Evolutionary conservation across 106 monocot species (phyloP), one percentile per base, ranked within the genome.

Genomic region (Hemerocallis citrina): DNA sequence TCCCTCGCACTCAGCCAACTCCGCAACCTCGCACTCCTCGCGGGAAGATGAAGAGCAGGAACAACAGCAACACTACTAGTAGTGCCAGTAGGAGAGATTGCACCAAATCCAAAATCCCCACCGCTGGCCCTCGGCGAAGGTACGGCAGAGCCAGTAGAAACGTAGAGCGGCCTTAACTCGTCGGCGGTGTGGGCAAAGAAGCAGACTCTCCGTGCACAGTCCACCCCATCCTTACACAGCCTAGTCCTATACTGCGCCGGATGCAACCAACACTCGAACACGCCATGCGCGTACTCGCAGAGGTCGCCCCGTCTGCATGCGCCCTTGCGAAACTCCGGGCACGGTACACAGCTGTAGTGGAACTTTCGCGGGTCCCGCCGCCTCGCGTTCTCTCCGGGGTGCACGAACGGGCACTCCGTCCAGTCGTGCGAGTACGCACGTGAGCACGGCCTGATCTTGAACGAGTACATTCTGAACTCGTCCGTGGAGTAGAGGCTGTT

Each of bases 321-420:
- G 0, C 86, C 86, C 17, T 81, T 81, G 19, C 86, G 74, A 58
- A 81, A 86, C 23, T 86, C 86, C 0, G 81, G 78, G 72, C 86
- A 86, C 3, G 86, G 86, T 4, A 81, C 81, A 7, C 81, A 81
- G 69, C 78, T 78, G 66, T 86, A 86, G 42, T 81, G 81, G 58
- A 61, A 86, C 72, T 78, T 78, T 39, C 86, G 68, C 13, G 86
- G 86, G 12, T 86, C 81, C 11, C 86, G 52, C n/a, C 86, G 50
- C 11, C 86, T 62, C 2, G 86, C 86, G 36, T 86, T 86, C 67
- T 86, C 86, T 0, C 86, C 86, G 0, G 86, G 86, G 39, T 86
- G 86, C 7, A 81, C 86, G 61, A 86, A 86, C 1, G 86, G 86
- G 62, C 86, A 86, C 77, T 86, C 86, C 0, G 86, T 86, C 86